phyloP scores from a whole-genome alignment of 2,329 filamentous ascomycete genomes.

The Fonsecaea erecta region DNA sequence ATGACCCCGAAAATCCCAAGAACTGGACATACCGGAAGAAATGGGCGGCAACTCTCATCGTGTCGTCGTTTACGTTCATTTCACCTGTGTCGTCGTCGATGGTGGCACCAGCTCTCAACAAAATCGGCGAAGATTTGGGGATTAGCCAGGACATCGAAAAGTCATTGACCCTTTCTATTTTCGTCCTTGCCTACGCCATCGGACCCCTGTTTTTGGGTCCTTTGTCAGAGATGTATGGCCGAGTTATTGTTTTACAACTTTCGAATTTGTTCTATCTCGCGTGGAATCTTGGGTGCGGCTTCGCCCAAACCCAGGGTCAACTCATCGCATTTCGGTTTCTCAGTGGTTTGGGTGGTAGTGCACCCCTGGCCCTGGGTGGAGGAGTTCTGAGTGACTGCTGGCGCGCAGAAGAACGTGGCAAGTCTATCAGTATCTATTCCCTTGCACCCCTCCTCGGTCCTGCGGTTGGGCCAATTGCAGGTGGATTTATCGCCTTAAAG shows the following conservation, averaged over 20 bases:
- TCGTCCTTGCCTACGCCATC: constrained; percentile 60
- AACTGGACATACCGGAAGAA: constrained; percentile 63
- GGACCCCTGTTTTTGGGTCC: constrained; percentile 59
- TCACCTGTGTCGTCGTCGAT: constrained; percentile 68
- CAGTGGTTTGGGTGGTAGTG: constrained; percentile 63
- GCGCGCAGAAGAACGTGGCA: constrained; percentile 64
- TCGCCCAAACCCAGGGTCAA: constrained; percentile 57
- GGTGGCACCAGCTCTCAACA: constrained; percentile 57
- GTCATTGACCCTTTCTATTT: constrained; percentile 60
- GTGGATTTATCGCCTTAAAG: constrained; percentile 67
- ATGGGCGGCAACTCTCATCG: constrained; percentile 61
- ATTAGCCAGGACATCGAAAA: constrained; percentile 53
- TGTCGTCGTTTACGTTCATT: constrained; percentile 65
- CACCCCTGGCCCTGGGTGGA: constrained; percentile 57
- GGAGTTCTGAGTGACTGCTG: constrained; percentile 63
- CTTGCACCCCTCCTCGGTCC: constrained; percentile 69
- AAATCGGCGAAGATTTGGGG: constrained; percentile 60
- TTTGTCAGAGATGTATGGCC: constrained; percentile 61
- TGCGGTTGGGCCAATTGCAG: constrained; percentile 67
- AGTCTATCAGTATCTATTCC: constrained; percentile 66
- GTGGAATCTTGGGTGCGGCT: constrained; percentile 66
- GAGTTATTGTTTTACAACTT: constrained; percentile 59
- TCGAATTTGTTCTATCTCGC: constrained; percentile 61
- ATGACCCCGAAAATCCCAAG: constrained; percentile 54
- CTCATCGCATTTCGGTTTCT: constrained; percentile 65